phyloP scores from a whole-genome alignment of 208 protist genomes.

The Sergeia podlipaevii region DNA sequence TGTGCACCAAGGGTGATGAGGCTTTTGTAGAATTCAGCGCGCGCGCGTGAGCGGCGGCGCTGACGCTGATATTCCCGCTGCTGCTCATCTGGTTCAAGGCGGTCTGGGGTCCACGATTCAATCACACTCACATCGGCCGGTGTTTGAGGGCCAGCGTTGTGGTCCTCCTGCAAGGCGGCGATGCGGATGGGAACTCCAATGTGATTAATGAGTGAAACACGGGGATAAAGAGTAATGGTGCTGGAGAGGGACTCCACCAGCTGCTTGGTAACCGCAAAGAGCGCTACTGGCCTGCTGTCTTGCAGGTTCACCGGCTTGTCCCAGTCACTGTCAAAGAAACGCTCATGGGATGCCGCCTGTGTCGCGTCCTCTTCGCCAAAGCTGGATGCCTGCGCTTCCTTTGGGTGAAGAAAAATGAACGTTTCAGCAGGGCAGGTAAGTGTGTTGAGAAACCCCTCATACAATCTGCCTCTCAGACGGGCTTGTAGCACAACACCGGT shows the following conservation, averaged over 20 bases:
- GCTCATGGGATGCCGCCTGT: no score
- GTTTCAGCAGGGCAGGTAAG: slow-evolving; percentile 1
- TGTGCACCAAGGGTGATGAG: slow-evolving; percentile 55
- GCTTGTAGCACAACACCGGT: background rate
- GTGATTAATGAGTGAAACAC: slow-evolving; percentile 68
- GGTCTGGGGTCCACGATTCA: slow-evolving; percentile 20
- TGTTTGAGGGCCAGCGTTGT: slow-evolving; percentile 32
- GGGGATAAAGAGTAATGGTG: slow-evolving; percentile 57
- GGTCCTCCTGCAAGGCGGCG: slow-evolving; percentile 54
- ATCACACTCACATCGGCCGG: slow-evolving; percentile 24
- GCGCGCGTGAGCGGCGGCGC: background rate
- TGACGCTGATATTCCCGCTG: background rate
- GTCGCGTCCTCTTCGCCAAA: no score
- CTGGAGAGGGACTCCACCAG: slow-evolving; percentile 39
- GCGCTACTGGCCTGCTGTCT: slow-evolving; percentile 36
- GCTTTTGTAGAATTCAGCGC: slow-evolving; percentile 15
- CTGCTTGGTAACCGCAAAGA: slow-evolving; percentile 50
- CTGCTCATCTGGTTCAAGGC: background rate
- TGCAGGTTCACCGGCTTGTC: no score
- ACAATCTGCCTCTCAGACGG: background rate
- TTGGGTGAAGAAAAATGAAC: slow-evolving; percentile 11
- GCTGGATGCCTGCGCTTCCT: no score
- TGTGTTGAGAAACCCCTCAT: background rate
- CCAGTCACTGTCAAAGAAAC: no score
- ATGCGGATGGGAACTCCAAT: slow-evolving; percentile 57